These are phyloP conservation scores for Diplotaxis tenuifolia DNA, from an alignment of 345 rosid species.

Conservation along the genomic window DNA sequence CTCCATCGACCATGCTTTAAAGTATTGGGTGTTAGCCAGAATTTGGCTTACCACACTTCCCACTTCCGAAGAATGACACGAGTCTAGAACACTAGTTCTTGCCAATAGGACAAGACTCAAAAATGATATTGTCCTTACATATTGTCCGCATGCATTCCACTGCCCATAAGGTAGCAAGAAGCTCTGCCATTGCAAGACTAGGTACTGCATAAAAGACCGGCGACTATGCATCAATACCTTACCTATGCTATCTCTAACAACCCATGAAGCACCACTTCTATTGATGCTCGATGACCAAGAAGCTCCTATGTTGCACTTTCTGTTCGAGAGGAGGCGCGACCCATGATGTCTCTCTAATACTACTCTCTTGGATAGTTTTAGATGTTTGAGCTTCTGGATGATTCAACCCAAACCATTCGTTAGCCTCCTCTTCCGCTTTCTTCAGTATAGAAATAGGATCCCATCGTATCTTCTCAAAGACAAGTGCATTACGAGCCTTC, in stretches of 20 bases:
- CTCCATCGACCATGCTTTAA: not conserved
- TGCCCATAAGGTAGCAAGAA: not conserved
- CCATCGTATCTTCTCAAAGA: no score
- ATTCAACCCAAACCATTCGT: no score
- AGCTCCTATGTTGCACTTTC: not conserved
- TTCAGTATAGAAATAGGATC: no score
- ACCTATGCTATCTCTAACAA: not conserved
- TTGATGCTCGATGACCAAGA: not conserved
- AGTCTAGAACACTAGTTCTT: not conserved
- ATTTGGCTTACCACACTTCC: not conserved
- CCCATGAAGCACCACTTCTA: not conserved
- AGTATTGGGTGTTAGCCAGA: not conserved
- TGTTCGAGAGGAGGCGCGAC: not conserved
- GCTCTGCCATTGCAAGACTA: not conserved
- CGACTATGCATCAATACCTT: not conserved
- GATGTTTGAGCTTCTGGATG: no score
- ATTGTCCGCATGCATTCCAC: not conserved
- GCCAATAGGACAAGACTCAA: not conserved
- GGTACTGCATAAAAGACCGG: not conserved
- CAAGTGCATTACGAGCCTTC: not conserved
- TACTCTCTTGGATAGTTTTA: no score
- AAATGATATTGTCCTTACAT: not conserved
- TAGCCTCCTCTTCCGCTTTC: no score
- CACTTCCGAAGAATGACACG: not conserved
- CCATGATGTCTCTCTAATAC: not conserved